A percentile compares a stretch with the other conserved stretches of the same genome.
Evolutionary conservation across 805 yeast genomes (phyloP).

Genomic region (Starmerella sirachaensis): DNA sequence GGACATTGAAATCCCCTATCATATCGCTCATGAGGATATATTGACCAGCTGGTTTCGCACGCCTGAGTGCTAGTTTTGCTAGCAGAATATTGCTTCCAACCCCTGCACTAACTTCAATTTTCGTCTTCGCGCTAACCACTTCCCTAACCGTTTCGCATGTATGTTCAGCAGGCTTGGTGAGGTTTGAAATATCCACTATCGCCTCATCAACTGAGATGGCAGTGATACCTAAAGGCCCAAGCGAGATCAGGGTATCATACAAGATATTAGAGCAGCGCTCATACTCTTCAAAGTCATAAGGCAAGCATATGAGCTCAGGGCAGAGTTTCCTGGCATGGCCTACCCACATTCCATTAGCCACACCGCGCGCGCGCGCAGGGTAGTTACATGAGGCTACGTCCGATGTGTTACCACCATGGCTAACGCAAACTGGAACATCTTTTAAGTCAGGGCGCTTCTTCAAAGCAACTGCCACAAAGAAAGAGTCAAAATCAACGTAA

Average conservation of each 20-base stretch:
- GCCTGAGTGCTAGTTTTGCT: constrained; percentile 60
- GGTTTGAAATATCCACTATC: constrained; percentile 48
- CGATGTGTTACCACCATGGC: constrained; percentile 38
- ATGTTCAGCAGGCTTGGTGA: constrained; percentile 6
- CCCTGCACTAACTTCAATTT: constrained; percentile 71
- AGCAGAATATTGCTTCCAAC: constrained; percentile 59
- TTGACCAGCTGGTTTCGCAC: constrained; percentile 73
- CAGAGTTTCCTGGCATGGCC: constrained; percentile 51
- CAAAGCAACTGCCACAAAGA: constrained; percentile 79
- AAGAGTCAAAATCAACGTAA: constrained; percentile 89
- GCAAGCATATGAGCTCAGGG: constrained; percentile 51
- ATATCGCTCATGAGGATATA: constrained; percentile 29
- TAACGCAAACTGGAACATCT: constrained; percentile 51
- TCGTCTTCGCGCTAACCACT: constrained; percentile 30
- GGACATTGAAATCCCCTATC: constrained; percentile 18
- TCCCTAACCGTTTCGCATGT: constrained; percentile 23
- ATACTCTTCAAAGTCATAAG: constrained; percentile 64
- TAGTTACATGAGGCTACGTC: constrained; percentile 92
- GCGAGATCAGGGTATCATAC: constrained; percentile 44
- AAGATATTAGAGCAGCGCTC: constrained; percentile 52
- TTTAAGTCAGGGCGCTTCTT: constrained; percentile 43
- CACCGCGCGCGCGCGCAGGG: constrained; percentile 66
- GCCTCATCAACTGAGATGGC: constrained; percentile 94
- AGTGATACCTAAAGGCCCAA: constrained; percentile 37
- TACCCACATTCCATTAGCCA: constrained; percentile 86